These are phyloP conservation scores for Hymenoscyphus occultus DNA, from an alignment of 2,329 filamentous ascomycete genomes.

Conservation along the genomic window DNA sequence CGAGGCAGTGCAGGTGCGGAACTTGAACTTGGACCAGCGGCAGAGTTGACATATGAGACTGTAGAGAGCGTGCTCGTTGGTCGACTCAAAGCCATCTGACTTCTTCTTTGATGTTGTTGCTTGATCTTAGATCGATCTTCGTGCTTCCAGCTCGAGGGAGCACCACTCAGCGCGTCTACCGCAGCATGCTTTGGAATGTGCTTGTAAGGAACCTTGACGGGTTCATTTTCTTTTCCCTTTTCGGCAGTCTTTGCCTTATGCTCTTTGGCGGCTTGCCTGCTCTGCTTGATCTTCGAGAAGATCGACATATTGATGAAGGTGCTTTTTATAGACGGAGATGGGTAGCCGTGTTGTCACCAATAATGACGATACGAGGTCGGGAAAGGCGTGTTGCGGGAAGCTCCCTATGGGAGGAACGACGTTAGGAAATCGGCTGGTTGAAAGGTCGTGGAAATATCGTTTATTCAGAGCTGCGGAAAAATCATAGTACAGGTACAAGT, in stretches of 20 bases:
- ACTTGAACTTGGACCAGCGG: constrained; percentile 20
- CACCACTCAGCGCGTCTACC: constrained; percentile 53
- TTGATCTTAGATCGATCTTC: constrained; percentile 37
- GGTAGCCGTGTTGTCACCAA: background rate
- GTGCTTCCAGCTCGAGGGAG: constrained; percentile 50
- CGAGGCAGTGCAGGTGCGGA: constrained; percentile 22
- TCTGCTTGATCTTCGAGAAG: constrained; percentile 51
- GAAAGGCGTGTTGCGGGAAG: background rate
- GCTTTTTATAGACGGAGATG: background rate
- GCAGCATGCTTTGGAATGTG: constrained; percentile 63
- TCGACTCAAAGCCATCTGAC: constrained; percentile 30
- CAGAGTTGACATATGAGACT: constrained; percentile 22
- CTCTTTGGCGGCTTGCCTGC: constrained; percentile 55
- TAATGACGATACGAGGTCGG: background rate
- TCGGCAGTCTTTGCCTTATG: constrained; percentile 48
- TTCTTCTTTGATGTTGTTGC: constrained; percentile 33
- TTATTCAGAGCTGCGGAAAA: background rate
- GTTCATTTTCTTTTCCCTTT: constrained; percentile 42
- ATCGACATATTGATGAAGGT: constrained; percentile 48
- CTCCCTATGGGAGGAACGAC: background rate
- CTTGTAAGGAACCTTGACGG: constrained; percentile 47
- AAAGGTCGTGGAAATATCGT: background rate
- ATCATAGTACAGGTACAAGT: background rate
- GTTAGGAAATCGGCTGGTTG: background rate
- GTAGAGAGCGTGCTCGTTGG: constrained; percentile 27